These are phyloP conservation scores for Tylopilus rubrobrunneus DNA, from an alignment of 768 basidiomycete species.

Conservation along the genomic window DNA sequence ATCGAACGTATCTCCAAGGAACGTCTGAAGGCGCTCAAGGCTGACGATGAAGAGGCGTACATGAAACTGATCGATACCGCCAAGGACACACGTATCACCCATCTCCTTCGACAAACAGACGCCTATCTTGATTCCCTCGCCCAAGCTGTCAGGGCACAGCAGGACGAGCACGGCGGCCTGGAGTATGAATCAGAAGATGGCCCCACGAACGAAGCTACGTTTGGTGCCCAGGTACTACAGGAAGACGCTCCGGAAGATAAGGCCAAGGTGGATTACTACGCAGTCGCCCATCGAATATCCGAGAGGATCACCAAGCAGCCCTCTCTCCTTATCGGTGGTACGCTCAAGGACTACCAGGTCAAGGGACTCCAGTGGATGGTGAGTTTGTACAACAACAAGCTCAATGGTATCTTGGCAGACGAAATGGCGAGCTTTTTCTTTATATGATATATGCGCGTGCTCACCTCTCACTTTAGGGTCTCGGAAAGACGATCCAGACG, in stretches of 20 bases:
- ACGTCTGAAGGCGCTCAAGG: conserved; percentile 95
- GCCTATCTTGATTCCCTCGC: conserved; percentile 92
- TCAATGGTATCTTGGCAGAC: conserved; percentile 93
- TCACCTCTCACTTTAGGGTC: conserved; percentile 53
- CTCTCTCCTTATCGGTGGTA: conserved; percentile 74
- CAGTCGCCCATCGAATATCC: conserved; percentile 87
- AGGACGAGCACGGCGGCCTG: conserved; percentile 57
- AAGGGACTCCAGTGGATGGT: conserved; percentile 99
- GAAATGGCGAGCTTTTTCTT: conserved; percentile 63
- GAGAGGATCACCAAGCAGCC: conserved; percentile 82
- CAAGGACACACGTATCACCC: conserved; percentile 98
- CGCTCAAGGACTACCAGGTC: conserved; percentile 90
- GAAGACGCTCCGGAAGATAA: conserved; percentile 59
- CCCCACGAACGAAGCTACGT: conserved; percentile 81
- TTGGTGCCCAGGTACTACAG: conserved; percentile 74
- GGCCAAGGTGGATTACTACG: conserved; percentile 91
- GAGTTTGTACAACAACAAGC: conserved; percentile 91
- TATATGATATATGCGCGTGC: conserved; percentile 1
- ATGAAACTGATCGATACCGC: conserved; percentile 98
- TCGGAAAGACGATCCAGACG: conserved; percentile 92
- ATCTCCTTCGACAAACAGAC: conserved; percentile 92
- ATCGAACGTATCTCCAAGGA: conserved; percentile 96
- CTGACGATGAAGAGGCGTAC: conserved; percentile 99
- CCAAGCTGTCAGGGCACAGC: conserved; percentile 89
- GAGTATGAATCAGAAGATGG: conserved; percentile 62